Evolutionary conservation across 257 asterid genomes (phyloP).

Genomic region (Solanum arcanum): DNA sequence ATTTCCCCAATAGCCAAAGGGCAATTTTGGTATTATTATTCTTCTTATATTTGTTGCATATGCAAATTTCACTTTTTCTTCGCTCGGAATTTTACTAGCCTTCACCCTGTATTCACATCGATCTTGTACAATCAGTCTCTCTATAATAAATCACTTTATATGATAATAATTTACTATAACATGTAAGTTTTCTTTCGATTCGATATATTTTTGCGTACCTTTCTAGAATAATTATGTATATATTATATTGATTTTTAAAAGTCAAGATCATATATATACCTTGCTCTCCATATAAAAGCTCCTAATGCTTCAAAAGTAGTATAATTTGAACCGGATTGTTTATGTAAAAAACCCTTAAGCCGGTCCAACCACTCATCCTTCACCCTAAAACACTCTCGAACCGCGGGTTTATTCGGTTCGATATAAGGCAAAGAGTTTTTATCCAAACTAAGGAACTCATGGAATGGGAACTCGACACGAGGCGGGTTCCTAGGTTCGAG

Average conservation of each 20-base stretch:
- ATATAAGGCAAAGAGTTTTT: slow-evolving; percentile 13
- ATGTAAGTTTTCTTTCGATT: not conserved
- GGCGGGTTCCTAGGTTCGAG: slow-evolving; percentile 35
- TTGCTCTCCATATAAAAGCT: slow-evolving; percentile 58
- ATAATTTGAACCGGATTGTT: slow-evolving; percentile 32
- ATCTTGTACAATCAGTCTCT: not conserved
- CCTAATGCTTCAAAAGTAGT: slow-evolving; percentile 69
- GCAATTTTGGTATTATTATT: slow-evolving; percentile 41
- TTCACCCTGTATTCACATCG: slow-evolving; percentile 28
- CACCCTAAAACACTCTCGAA: slow-evolving; percentile 25
- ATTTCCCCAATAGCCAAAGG: slow-evolving; percentile 79
- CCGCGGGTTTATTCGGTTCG: slow-evolving; percentile 21
- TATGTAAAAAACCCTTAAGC: slow-evolving; percentile 24
- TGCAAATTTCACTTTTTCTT: slow-evolving; percentile 58
- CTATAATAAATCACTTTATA: not conserved
- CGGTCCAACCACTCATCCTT: slow-evolving; percentile 38
- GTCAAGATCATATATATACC: slow-evolving; percentile 11
- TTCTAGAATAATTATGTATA: not conserved
- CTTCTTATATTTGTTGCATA: slow-evolving; percentile 59
- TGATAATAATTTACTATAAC: not conserved
- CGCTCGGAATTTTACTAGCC: slow-evolving; percentile 13
- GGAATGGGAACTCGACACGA: slow-evolving; percentile 26
- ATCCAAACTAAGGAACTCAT: slow-evolving; percentile 29
- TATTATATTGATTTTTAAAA: no score
- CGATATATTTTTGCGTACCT: not conserved